A percentile compares a stretch with the other conserved stretches of the same genome.
Evolutionary conservation across 164 flowering plant species (phyloP).

Genomic region (Kingdonia uniflora): DNA sequence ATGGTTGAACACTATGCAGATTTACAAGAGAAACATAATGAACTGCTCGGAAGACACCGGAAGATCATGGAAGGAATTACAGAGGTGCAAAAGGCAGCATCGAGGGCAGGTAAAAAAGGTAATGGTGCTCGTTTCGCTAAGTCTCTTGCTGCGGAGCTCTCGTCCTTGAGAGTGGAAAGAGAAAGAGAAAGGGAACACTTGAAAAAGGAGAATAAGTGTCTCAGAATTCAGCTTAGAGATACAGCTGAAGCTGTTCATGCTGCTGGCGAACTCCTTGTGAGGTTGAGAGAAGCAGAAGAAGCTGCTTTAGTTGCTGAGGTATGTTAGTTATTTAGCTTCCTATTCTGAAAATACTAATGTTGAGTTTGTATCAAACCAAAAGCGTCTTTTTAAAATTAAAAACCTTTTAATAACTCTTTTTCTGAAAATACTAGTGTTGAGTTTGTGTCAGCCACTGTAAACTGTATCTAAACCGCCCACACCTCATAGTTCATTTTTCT

Average conservation of each 20-base stretch:
- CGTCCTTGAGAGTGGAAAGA: slow-evolving; percentile 66
- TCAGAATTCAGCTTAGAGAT: slow-evolving; percentile 74
- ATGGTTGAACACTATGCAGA: slow-evolving; percentile 89
- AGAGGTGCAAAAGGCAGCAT: slow-evolving; percentile 81
- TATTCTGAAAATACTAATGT: no score
- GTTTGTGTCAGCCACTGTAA: no score
- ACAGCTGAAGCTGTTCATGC: slow-evolving; percentile 99
- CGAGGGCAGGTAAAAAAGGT: slow-evolving; percentile 71
- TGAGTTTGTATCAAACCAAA: no score
- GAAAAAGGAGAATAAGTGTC: slow-evolving; percentile 75
- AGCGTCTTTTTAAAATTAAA: no score
- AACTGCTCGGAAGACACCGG: slow-evolving; percentile 50
- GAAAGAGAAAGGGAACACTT: slow-evolving; percentile 69
- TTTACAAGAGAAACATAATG: slow-evolving; percentile 76
- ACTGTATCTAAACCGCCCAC: no score
- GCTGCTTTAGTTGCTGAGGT: slow-evolving; percentile 74
- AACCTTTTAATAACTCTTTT: no score
- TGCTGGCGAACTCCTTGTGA: slow-evolving; percentile 89
- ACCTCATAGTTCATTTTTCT: no score
- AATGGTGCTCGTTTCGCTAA: slow-evolving; percentile 56
- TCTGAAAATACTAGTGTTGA: no score
- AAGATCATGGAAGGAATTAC: slow-evolving; percentile 73
- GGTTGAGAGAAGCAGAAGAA: slow-evolving; percentile 87
- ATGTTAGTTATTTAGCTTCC: no score
- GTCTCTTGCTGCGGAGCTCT: slow-evolving; percentile 80